phyloP scores from a whole-genome alignment of 1,284 basidiomycete species.

The Coniferiporia sulphurascens region DNA sequence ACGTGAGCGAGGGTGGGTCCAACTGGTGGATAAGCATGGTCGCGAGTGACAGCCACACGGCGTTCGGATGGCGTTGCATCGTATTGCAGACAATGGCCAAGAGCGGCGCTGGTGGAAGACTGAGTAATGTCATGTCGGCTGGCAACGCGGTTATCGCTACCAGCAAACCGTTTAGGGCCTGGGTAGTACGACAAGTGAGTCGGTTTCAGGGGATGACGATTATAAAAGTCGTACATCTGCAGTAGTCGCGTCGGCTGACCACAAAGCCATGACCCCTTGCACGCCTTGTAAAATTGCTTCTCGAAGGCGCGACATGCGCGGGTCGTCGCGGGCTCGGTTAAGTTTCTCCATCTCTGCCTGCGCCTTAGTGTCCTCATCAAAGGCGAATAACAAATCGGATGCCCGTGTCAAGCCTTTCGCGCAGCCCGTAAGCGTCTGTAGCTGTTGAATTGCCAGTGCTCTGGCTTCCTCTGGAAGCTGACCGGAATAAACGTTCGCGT shows the following conservation, averaged over 20 bases:
- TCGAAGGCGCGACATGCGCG: conserved; percentile 57
- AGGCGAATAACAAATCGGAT: conserved; percentile 61
- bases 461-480: conserved; percentile 70
- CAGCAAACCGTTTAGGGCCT: conserved; percentile 78
- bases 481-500: conserved; percentile 8
- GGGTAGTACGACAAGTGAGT: conserved; percentile 3
- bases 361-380: conserved; percentile 51
- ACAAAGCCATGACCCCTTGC: conserved; percentile 57
- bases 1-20: conserved; percentile 57
- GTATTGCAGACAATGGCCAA: conserved; percentile 76
- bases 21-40: conserved; percentile 75
- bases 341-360: conserved; percentile 50
- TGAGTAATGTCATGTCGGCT: conserved; percentile 68
- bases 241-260: conserved; percentile 73
- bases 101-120: conserved; percentile 73
- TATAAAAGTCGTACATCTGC: conserved; percentile 54
- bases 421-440: conserved; percentile 76
- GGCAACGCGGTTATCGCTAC: conserved; percentile 76
- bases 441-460: conserved; percentile 54
- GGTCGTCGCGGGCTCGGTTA: conserved; percentile 57
- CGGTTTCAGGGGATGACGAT: background rate
- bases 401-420: conserved; percentile 79
- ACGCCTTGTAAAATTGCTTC: conserved; percentile 59
- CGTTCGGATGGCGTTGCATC: conserved; percentile 67
- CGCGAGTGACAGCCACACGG: conserved; percentile 79